Evolutionary conservation across 1,284 basidiomycete genomes (phyloP), one percentile per base, ranked within the genome.

Genomic region (Boletus semigastroideus): DNA sequence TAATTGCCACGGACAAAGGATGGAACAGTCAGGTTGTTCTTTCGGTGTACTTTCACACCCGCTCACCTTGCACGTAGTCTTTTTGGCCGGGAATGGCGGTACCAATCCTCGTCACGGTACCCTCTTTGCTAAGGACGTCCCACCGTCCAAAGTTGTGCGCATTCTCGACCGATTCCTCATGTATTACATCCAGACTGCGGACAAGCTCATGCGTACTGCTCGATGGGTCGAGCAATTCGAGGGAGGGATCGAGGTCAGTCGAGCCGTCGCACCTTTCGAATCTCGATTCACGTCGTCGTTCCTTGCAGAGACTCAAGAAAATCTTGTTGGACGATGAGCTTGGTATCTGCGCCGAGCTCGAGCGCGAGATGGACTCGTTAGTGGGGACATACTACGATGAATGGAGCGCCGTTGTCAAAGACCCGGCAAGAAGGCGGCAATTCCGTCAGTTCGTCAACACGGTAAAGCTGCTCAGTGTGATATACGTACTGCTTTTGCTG

Each of bases 1-100:
- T 90, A 34, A 90, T 90, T 53, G 88, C 88, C 1, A 89, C 86
- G 0, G 83, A 84, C 67, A 90, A 90, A 67, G 86, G 86, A 17
- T 88, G 86, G 85, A 87, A 88, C 58, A 68, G 78, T 80, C 58
- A 58, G 74, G 66, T 22, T n/a, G 11, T 20, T 28, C 7, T 25
- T 25, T 25, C 7, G 45, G 17, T 55, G 34, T 22, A 27, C 33
- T 36, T 9, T 42, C 19, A 30, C n/a, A n/a, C 5, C 33, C 11
- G 40, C 39, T 52, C 38, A 51, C 27, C 17, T 53, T 39, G 22
- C 53, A 55, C 46, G 62, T 25, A 81, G 83, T 90, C 47, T 90
- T 81, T 61, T 71, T 90, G 9, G 84, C 83, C 42, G 88, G 88
- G 5, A 90, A 91, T 60, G 88, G 87, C 10, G 87, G 87, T 37